Evolutionary conservation across 768 basidiomycete genomes (phyloP), one percentile per base, ranked within the genome.

Genomic region (Solioccasus polychromus): DNA sequence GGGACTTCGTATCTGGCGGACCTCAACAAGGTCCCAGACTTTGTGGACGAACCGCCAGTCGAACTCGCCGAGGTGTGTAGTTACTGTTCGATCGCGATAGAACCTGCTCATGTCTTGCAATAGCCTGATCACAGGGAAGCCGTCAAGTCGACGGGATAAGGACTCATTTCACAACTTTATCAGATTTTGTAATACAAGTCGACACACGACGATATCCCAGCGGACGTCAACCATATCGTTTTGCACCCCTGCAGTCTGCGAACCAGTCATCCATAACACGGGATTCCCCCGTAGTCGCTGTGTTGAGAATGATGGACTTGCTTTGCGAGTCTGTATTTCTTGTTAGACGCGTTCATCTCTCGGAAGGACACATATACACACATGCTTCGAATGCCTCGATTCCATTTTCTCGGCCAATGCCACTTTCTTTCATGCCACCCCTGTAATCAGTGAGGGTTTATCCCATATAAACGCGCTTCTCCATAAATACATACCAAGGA

Each of bases 341-440:
- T 29, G 46, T 60, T 23, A 53, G 41, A 14, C 4, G 3, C 15
- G 42, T 24, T 19, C 39, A 18, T 15, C 6, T 24, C 29, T 35
- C 9, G 25, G 31, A 39, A 20, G 7, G 22, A 15, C 25, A 34
- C 11, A 2, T 35, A 18, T 19, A 42, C 86, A 48, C 50, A 88
- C 88, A 92, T 49, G 84, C 76, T 61, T 88, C 79, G 40, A 83
- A 79, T 14, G 89, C 88, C 60, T 92, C 90, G 4, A 86, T 46
- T 1, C 91, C 91, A 52, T 93, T 93, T 60, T 93, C 91, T 46
- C 91, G 68, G 5, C 91, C 90, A 42, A 90, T 84, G 2, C 90
- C 90, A 55, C 89, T 92, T 52, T 86, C 84, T 62, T 92, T 91
- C 88, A 91, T 88, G 6, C 89, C 89, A 17, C 89, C 89, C 88